These are phyloP conservation scores for Acanthamoeba comandoni DNA, from an alignment of 208 protist species.

Conservation along the genomic window DNA sequence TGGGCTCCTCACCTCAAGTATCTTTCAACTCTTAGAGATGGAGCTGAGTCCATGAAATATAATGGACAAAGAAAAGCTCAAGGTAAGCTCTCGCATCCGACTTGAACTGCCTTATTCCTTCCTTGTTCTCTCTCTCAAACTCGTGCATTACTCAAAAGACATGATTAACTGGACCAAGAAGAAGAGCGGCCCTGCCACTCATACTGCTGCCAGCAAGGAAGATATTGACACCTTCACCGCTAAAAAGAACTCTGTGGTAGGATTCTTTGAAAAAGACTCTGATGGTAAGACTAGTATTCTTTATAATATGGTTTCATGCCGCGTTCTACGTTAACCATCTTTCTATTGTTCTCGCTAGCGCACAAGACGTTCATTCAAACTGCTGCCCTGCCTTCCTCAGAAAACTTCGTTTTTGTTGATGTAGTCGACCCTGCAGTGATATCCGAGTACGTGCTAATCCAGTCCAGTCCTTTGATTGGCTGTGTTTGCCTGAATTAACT, in stretches of 20 bases:
- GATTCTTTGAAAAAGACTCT: constrained; percentile 71
- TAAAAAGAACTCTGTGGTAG: neutral
- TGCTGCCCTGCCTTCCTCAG: neutral
- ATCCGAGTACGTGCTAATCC: constrained; percentile 54
- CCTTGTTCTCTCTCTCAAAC: constrained; percentile 10
- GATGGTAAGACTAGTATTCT: neutral
- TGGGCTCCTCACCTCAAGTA: too few relatives aligned
- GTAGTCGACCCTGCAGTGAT: constrained; percentile 12
- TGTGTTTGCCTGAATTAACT: too few relatives aligned
- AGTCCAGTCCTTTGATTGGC: too few relatives aligned
- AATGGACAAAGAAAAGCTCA: too few relatives aligned
- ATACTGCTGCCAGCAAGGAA: constrained; percentile 25
- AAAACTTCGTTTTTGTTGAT: constrained; percentile 29
- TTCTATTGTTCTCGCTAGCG: neutral
- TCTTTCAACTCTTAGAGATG: too few relatives aligned
- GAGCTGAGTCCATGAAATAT: too few relatives aligned
- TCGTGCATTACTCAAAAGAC: neutral
- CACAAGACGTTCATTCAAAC: constrained; percentile 64
- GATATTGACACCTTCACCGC: constrained; percentile 19
- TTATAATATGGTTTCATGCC: neutral
- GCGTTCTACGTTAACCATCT: neutral
- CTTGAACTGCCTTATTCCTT: too few relatives aligned
- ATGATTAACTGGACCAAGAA: constrained; percentile 61
- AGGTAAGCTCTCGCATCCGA: too few relatives aligned
- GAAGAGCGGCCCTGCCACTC: constrained; percentile 65